Conservation (phyloP, 2,329 filamentous ascomycete species). For the Fusarium pseudoanthophilum region DNA sequence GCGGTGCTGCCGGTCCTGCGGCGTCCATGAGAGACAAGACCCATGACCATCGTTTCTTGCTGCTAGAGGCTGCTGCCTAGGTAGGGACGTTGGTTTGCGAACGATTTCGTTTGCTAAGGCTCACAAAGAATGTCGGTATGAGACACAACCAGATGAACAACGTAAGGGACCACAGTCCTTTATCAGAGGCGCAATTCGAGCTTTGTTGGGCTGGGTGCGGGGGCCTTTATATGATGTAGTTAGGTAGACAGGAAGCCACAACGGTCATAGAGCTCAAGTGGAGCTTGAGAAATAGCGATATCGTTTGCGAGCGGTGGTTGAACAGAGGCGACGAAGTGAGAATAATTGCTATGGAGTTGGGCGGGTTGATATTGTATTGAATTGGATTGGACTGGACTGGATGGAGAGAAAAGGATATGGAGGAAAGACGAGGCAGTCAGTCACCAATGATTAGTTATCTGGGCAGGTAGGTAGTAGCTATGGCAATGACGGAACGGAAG, state of each 20-base stretch:
- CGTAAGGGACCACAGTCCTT: constrained; percentile 2
- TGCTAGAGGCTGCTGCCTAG: constrained; percentile 23
- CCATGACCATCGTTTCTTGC: constrained; percentile 46
- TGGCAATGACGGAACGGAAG: constrained; percentile 32
- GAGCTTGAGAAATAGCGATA: constrained; percentile 17
- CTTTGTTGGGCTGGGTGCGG: constrained; percentile 29
- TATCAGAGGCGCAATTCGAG: constrained; percentile 3
- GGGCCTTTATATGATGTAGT: constrained; percentile 20
- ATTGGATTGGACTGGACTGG: background rate
- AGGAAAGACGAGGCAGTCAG: background rate
- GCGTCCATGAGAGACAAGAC: constrained; percentile 47
- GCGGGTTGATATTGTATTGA: constrained; percentile 2
- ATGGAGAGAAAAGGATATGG: constrained; percentile 4
- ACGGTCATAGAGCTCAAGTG: background rate
- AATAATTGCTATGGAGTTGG: background rate
- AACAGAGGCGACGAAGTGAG: background rate
- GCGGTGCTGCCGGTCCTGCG: constrained; percentile 47
- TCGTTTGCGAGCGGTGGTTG: constrained; percentile 8
- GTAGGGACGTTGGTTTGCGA: background rate
- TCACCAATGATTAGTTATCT: background rate
- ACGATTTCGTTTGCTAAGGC: background rate
- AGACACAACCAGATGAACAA: background rate
- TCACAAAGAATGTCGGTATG: background rate
- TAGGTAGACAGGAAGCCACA: background rate
- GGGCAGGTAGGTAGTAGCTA: background rate